Percentiles rank a stretch among this genome's conserved stretches.
Evolutionary conservation across 1,284 basidiomycete genomes (phyloP).

Genomic region (Takashimella tepidaria): DNA sequence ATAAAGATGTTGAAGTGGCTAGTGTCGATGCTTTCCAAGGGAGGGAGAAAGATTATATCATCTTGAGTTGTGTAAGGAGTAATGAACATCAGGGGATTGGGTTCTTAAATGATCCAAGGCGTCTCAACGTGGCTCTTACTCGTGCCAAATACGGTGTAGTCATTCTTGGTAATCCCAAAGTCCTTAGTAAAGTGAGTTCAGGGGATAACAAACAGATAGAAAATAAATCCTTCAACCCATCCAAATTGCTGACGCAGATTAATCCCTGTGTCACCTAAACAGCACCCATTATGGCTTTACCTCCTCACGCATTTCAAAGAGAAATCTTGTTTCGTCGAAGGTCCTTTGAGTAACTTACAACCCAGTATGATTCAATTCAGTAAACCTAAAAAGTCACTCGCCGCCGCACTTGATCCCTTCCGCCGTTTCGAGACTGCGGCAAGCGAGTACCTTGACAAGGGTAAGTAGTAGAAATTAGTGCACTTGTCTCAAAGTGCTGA

Average conservation of each 20-base stretch:
- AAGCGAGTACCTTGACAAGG: slow-evolving; percentile 56
- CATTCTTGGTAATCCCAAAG: slow-evolving; percentile 96
- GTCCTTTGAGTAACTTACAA: slow-evolving; percentile 91
- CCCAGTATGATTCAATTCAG: slow-evolving; percentile 99
- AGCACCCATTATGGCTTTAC: slow-evolving; percentile 99
- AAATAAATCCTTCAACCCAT: neutral
- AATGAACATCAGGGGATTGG: slow-evolving; percentile 99
- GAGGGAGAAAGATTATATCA: slow-evolving; percentile 99
- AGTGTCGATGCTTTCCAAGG: slow-evolving; percentile 99
- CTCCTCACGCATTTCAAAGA: slow-evolving; percentile 98
- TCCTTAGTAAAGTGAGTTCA: slow-evolving; percentile 83
- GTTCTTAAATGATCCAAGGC: slow-evolving; percentile 95
- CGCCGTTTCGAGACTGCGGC: slow-evolving; percentile 70
- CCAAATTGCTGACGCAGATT: neutral
- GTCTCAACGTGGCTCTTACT: slow-evolving; percentile 94
- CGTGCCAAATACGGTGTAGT: slow-evolving; percentile 97
- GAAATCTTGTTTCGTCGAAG: slow-evolving; percentile 88
- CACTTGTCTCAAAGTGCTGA: too few species aligned
- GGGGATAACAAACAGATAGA: neutral
- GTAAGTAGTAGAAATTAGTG: too few species aligned
- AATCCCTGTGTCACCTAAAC: slow-evolving; percentile 8
- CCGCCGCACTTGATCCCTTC: slow-evolving; percentile 84
- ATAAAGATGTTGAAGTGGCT: slow-evolving; percentile 99
- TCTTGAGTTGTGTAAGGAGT: slow-evolving; percentile 95
- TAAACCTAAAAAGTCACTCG: slow-evolving; percentile 79